phyloP scores from a whole-genome alignment of 352 stramenopile genomes.

The Phytophthora sp. region DNA sequence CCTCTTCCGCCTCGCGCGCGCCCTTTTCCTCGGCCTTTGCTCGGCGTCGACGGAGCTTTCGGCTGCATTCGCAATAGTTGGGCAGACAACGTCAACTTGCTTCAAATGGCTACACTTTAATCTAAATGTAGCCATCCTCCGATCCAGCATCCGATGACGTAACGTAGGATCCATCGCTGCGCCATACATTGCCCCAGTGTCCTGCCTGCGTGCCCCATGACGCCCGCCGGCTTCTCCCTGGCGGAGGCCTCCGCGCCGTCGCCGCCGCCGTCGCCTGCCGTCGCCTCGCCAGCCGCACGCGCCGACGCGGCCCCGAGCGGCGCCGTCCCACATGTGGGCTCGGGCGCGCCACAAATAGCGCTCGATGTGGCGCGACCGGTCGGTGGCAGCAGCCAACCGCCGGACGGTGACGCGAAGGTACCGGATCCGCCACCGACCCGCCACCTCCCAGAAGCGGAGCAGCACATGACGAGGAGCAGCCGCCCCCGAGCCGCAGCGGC shows the following conservation, averaged over 20 bases:
- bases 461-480: no score
- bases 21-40: slow-evolving; percentile 13
- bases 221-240: background rate
- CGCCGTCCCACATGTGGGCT: no score
- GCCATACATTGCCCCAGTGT: no score
- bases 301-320: background rate
- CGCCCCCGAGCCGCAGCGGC: slow-evolving; percentile 6
- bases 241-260: background rate
- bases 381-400: background rate
- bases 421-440: no score
- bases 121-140: background rate
- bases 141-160: no score
- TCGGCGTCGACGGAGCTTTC: slow-evolving; percentile 9
- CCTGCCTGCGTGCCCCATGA: background rate
- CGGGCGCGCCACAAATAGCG: no score
- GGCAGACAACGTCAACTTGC: slow-evolving; percentile 5
- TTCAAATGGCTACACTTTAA: slow-evolving; percentile 16
- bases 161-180: no score
- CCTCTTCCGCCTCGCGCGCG: background rate
- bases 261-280: background rate
- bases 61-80: slow-evolving; percentile 6
- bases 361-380: no score
- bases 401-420: background rate
- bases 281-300: background rate
- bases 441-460: no score